Evolutionary conservation across 2,329 filamentous ascomycete genomes (phyloP).

Genomic region (Fusarium hainanense): DNA sequence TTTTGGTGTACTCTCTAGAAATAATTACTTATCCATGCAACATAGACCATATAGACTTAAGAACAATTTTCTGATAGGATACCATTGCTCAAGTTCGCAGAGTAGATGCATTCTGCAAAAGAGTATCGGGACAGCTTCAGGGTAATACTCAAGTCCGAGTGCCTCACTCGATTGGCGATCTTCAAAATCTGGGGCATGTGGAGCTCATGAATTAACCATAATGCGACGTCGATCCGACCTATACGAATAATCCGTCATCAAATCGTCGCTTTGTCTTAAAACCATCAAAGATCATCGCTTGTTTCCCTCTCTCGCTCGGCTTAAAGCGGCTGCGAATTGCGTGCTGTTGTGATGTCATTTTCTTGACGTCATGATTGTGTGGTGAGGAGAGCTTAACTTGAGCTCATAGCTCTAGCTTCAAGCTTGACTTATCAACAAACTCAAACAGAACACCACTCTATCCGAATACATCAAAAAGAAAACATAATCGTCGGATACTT

Average conservation of each 20-base stretch:
- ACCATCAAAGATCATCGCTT: background rate
- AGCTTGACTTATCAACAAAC: conserved; percentile 1
- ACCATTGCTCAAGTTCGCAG: too few relatives aligned
- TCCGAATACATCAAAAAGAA: background rate
- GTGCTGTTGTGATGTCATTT: conserved; percentile 37
- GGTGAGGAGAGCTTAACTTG: conserved; percentile 9
- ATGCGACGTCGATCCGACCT: background rate
- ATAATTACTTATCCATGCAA: background rate
- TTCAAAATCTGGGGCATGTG: conserved; percentile 2
- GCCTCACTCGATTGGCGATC: background rate
- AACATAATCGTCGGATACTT: fast-evolving
- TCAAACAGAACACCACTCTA: fast-evolving
- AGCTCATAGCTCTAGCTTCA: background rate
- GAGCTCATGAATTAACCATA: background rate
- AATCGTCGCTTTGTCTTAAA: background rate
- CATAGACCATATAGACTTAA: background rate
- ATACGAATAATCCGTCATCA: background rate
- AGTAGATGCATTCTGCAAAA: background rate
- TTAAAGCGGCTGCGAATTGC: conserved; percentile 3
- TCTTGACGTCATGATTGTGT: conserved; percentile 37
- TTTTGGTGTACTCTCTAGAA: background rate
- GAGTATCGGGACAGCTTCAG: conserved; percentile 22
- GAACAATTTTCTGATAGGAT: background rate
- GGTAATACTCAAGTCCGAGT: conserved; percentile 1
- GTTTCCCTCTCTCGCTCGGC: background rate